These are phyloP conservation scores for Paramecium octaurelia DNA, from an alignment of 73 alveolate genomes.

Conservation along the genomic window DNA sequence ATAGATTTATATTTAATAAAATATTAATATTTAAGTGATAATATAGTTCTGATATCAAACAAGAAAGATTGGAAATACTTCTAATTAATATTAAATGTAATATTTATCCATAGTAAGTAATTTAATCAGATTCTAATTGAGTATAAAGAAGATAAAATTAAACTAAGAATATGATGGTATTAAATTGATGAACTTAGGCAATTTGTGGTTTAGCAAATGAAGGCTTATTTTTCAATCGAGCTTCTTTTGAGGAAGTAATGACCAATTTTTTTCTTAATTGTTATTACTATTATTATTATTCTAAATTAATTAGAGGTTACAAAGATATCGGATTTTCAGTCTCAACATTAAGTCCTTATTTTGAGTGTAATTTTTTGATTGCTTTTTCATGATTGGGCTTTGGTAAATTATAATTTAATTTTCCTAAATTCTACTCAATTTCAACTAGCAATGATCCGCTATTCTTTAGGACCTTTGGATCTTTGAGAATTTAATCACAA, in stretches of 20 bases:
- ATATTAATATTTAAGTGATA: neutral
- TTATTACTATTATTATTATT: neutral
- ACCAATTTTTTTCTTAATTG: neutral
- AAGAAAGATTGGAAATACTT: too few species aligned
- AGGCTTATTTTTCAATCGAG: neutral
- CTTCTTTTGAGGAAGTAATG: neutral
- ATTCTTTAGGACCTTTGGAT: slow-evolving; percentile 6
- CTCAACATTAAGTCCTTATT: neutral
- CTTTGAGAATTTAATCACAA: neutral
- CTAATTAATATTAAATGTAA: too few species aligned
- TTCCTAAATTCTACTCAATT: neutral
- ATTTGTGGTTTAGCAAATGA: neutral
- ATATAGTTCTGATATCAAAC: too few species aligned
- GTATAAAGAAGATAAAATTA: too few species aligned
- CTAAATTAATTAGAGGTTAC: neutral
- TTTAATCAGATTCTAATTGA: too few species aligned
- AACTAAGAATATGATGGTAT: too few species aligned
- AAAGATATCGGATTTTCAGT: neutral
- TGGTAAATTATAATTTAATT: slow-evolving; percentile 11
- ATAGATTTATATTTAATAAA: neutral
- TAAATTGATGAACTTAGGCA: neutral
- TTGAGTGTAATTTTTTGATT: neutral
- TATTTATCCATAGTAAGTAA: too few species aligned
- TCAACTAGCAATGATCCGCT: slow-evolving; percentile 19
- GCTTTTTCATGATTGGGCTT: neutral